Conservation (phyloP, 192 early-diverging fungal genomes). For the Hyaloraphidium curvatum region DNA sequence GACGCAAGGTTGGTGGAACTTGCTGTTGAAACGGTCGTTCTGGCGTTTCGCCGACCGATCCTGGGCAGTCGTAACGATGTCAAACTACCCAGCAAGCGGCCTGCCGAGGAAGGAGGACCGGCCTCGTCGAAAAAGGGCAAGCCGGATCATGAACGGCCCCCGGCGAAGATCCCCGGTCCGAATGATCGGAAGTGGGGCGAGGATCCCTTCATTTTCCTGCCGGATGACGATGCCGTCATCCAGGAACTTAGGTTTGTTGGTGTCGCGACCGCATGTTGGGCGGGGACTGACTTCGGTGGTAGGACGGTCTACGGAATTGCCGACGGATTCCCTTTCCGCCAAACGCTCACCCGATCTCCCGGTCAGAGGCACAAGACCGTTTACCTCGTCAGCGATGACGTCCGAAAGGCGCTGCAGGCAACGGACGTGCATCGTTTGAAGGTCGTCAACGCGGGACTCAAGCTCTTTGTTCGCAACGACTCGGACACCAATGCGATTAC, state of each 20-base stretch:
- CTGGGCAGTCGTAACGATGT: too few species aligned
- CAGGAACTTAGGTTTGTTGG: constrained; percentile 26
- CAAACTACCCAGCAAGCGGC: too few species aligned
- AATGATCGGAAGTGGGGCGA: too few species aligned
- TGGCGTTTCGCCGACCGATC: too few species aligned
- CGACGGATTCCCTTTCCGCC: constrained; percentile 49
- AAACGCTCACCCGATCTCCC: constrained; percentile 74
- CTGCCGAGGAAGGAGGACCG: too few species aligned
- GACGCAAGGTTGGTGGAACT: too few species aligned
- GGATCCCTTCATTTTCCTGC: constrained; percentile 73
- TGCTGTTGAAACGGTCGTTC: too few species aligned
- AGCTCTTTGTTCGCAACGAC: constrained; percentile 51
- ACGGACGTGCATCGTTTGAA: constrained; percentile 29
- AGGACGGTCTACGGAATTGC: constrained; percentile 64
- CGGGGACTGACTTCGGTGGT: too few species aligned
- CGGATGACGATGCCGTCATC: constrained; percentile 34
- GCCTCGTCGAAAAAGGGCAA: too few species aligned
- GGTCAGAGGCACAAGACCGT: constrained; percentile 44
- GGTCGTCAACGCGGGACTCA: constrained; percentile 88
- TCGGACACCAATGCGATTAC: background rate
- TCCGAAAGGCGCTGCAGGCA: constrained; percentile 49
- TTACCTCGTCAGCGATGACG: constrained; percentile 69
- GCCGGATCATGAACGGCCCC: too few species aligned
- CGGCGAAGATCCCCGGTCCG: too few species aligned
- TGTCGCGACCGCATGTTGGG: too few species aligned